Evolutionary conservation across 73 alveolate genomes (phyloP), one percentile per base, ranked within the genome.

Genomic region (Symbiodinium natans): DNA sequence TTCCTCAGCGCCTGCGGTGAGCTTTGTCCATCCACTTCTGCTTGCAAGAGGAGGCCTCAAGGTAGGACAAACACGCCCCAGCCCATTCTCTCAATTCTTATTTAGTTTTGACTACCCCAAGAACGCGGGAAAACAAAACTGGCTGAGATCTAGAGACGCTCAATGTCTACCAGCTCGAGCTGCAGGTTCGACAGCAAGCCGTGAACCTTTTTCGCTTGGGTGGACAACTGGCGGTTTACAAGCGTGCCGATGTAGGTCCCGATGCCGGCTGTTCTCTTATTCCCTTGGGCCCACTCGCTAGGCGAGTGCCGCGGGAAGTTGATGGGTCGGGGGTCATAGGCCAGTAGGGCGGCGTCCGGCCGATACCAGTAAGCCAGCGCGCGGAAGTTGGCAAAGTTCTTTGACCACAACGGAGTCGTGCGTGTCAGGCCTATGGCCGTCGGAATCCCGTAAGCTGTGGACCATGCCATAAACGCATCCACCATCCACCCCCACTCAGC

Each of bases 381-480:
- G 13, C 59, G 59, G 13, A 46, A 13, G 59, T 13, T 46, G 3
- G 11, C 36, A 36, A 63, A 63, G 80, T 36, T 63, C 33, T 25
- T n/a, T 19, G 13, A 31, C 80, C 80, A 63, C 11, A 23, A 17
- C 80, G 80, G 80, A 63, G 27, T 0, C 36, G 29, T n/a, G 80
- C 80, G 80, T 25, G 80, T 36, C 17, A 63, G 19, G 80, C 38
- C 80, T 31, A 63, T 63, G 36, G 80, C 80, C 19, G 80, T 63
- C 27, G 80, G 80, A 23, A 63, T 31, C 38, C 63, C 94, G 54
- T 86, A 86, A 34, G 94, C 94, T 25, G 94, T 25, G 29, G 94
- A 86, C 94, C 94, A 86, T 5, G 94, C 94, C 94, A 86, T 86
- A 41, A 23, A 86, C 31, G 94, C 94, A 54, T 86, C 94, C 94